Conservation (phyloP, 2,329 filamentous ascomycete species). For the Fonsecaea erecta region DNA sequence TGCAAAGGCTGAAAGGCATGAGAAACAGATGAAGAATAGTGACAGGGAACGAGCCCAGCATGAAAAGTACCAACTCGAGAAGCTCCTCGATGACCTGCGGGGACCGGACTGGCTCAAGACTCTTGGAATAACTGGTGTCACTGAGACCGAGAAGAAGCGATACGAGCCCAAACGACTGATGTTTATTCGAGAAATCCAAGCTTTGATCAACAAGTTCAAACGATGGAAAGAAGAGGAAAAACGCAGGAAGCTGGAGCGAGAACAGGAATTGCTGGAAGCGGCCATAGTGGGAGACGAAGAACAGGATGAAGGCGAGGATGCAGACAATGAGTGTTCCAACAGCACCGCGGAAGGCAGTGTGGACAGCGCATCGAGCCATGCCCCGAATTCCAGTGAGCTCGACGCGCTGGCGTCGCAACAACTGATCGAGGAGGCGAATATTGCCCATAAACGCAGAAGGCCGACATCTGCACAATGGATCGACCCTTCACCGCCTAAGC, state of each 20-base stretch:
- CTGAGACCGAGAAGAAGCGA: conserved; percentile 81
- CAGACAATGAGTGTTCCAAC: conserved; percentile 25
- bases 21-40: conserved; percentile 71
- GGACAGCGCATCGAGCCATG: conserved; percentile 46
- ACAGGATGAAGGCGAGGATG: conserved; percentile 36
- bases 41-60: conserved; percentile 69
- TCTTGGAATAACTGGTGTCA: conserved; percentile 85
- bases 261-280: conserved; percentile 61
- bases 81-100: conserved; percentile 77
- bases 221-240: conserved; percentile 90
- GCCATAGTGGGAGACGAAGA: conserved; percentile 41
- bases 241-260: conserved; percentile 75
- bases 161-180: conserved; percentile 85
- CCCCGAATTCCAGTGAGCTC: conserved; percentile 69
- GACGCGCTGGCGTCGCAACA: conserved; percentile 75
- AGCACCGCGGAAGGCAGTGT: conserved; percentile 21
- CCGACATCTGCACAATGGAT: conserved; percentile 7
- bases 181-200: conserved; percentile 81
- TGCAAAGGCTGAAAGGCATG: conserved; percentile 65
- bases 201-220: conserved; percentile 83
- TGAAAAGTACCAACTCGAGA: conserved; percentile 68
- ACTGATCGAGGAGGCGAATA: conserved; percentile 71
- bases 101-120: conserved; percentile 91
- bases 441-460: conserved; percentile 45
- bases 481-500: conserved; percentile 52